These are phyloP conservation scores for Trichomonascus vanleenenianus DNA, from an alignment of 805 yeast genomes.

Conservation along the genomic window DNA sequence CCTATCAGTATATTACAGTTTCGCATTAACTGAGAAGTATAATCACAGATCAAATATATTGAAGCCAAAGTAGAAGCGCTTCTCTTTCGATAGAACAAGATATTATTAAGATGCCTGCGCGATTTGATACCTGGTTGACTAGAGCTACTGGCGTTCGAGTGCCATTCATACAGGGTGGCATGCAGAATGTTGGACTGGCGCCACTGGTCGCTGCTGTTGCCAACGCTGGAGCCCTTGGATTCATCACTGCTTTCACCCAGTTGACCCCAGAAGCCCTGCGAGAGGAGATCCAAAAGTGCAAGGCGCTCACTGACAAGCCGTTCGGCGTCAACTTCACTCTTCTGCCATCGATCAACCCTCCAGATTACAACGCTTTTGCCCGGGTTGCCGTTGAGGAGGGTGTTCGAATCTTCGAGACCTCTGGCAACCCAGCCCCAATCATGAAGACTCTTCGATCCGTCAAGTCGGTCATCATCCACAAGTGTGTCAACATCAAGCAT, in stretches of 20 bases:
- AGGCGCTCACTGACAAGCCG: constrained; percentile 20
- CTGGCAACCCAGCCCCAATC: constrained; percentile 27
- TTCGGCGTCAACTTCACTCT: constrained; percentile 29
- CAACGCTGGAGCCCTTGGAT: constrained; percentile 28
- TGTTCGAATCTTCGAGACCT: constrained; percentile 27
- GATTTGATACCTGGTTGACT: constrained; percentile 26
- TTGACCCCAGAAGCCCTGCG: constrained; percentile 26
- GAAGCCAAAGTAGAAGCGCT: too few relatives aligned
- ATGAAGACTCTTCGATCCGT: constrained; percentile 18
- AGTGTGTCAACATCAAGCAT: constrained; percentile 25
- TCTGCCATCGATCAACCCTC: constrained; percentile 27
- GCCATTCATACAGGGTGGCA: constrained; percentile 28
- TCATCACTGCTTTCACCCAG: constrained; percentile 25
- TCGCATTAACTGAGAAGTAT: too few relatives aligned
- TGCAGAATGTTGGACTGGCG: constrained; percentile 25
- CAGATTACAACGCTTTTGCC: constrained; percentile 26
- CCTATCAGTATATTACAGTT: background rate
- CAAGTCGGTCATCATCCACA: constrained; percentile 23
- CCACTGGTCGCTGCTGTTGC: constrained; percentile 28
- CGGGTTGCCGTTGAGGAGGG: constrained; percentile 28
- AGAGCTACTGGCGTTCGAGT: constrained; percentile 24
- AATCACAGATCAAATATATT: too few relatives aligned
- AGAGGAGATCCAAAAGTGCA: constrained; percentile 21
- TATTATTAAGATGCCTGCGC: constrained; percentile 7
- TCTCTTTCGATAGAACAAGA: background rate